These are phyloP conservation scores for Galerina marginata DNA, from an alignment of 768 basidiomycete genomes.

Conservation along the genomic window DNA sequence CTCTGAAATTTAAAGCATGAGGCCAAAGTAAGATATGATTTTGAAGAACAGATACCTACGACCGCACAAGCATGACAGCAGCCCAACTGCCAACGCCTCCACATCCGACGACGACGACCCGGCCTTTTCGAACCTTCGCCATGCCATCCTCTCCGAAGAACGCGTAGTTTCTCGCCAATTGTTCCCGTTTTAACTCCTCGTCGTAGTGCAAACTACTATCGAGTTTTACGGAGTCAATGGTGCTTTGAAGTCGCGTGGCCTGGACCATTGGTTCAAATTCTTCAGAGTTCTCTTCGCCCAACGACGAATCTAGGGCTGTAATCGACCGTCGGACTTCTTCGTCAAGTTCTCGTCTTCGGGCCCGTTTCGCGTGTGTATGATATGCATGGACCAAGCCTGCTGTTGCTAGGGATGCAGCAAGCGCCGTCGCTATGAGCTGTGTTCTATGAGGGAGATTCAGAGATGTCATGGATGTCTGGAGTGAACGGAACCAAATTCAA, in stretches of 20 bases:
- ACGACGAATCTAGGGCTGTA: slow-evolving; percentile 12
- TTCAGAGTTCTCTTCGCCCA: slow-evolving; percentile 1
- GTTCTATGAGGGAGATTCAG: slow-evolving; percentile 59
- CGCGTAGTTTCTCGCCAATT: slow-evolving; percentile 91
- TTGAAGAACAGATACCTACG: slow-evolving; percentile 55
- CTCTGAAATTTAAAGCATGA: slow-evolving; percentile 44
- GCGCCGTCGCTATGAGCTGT: slow-evolving; percentile 70
- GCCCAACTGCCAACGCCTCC: slow-evolving; percentile 98
- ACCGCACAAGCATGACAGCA: slow-evolving; percentile 90
- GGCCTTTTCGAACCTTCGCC: slow-evolving; percentile 71
- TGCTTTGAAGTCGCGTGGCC: neutral
- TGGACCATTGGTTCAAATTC: neutral
- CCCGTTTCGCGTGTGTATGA: slow-evolving; percentile 49
- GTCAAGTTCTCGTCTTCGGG: slow-evolving; percentile 59
- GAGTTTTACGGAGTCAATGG: slow-evolving; percentile 10
- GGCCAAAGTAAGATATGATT: neutral
- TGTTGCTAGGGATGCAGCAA: slow-evolving; percentile 67
- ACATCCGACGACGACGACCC: slow-evolving; percentile 90
- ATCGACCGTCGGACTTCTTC: slow-evolving; percentile 63
- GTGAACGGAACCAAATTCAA: too few species aligned
- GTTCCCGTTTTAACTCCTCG: slow-evolving; percentile 85
- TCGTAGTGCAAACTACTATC: slow-evolving; percentile 48
- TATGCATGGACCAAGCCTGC: slow-evolving; percentile 65
- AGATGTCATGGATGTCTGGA: slow-evolving; percentile 28
- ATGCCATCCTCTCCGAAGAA: slow-evolving; percentile 94